Evolutionary conservation across 2,329 filamentous ascomycete genomes (phyloP).

Genomic region (Cadophora sp.): DNA sequence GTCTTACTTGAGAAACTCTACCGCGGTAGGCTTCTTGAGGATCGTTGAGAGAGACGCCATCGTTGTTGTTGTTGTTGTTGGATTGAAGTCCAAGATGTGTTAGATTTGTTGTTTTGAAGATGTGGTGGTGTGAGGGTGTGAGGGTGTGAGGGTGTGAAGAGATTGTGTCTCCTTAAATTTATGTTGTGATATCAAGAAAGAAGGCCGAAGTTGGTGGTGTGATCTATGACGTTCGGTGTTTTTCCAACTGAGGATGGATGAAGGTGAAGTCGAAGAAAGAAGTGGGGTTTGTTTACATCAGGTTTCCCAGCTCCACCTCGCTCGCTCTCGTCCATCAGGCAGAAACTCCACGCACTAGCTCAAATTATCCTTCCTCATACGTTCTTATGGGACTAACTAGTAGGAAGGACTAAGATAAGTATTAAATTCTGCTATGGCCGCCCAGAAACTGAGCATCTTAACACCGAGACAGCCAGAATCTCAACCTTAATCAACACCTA

Average conservation of each 20-base stretch:
- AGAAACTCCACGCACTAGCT: neutral
- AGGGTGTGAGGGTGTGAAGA: neutral
- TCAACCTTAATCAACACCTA: no score
- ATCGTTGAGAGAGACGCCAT: neutral
- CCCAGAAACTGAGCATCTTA: no score
- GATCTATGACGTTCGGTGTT: neutral
- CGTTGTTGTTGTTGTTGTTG: neutral
- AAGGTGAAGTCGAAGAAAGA: neutral
- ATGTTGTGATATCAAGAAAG: neutral
- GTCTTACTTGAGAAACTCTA: conserved; percentile 7
- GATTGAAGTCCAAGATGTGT: neutral
- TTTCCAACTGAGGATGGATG: neutral
- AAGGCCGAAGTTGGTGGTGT: neutral
- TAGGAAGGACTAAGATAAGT: no score
- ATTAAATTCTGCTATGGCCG: no score
- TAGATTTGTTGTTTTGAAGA: neutral
- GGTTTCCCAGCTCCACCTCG: neutral
- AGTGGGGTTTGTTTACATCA: neutral
- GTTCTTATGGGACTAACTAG: no score
- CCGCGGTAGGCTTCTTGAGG: conserved; percentile 3
- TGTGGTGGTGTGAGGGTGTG: neutral
- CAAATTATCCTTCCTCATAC: neutral
- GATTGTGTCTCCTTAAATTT: neutral
- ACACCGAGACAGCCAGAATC: no score
- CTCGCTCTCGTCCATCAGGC: neutral